A percentile compares a stretch with the other conserved stretches of the same genome.
phyloP scores from a whole-genome alignment of 2,329 filamentous ascomycete species.

The Aspergillus quadricinctus region DNA sequence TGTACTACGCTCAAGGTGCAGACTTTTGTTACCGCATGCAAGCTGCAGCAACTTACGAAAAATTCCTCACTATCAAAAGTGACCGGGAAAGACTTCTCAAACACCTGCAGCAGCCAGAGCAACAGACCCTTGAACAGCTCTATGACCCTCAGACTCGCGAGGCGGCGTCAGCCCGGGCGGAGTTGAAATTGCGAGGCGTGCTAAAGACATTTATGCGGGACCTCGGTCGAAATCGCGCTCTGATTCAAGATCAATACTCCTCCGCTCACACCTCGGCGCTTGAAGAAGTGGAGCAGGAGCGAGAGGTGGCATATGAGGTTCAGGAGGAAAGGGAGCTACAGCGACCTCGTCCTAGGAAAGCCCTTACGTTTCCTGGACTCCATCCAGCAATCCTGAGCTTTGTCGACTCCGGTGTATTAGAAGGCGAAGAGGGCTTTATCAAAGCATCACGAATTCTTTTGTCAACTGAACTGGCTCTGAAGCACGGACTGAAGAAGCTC shows the following conservation, averaged over 20 bases:
- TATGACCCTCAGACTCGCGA: slow-evolving; percentile 44
- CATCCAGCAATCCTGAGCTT: slow-evolving; percentile 40
- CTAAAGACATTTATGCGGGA: slow-evolving; percentile 30
- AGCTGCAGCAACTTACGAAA: slow-evolving; percentile 41
- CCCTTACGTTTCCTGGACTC: slow-evolving; percentile 44
- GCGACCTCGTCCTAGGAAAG: slow-evolving; percentile 38
- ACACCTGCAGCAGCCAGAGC: slow-evolving; percentile 50
- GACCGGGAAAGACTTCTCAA: slow-evolving; percentile 42
- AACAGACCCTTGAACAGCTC: slow-evolving; percentile 54
- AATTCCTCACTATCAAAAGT: slow-evolving; percentile 35
- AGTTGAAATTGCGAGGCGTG: slow-evolving; percentile 21
- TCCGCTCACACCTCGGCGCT: slow-evolving; percentile 49
- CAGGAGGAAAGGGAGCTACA: slow-evolving; percentile 55
- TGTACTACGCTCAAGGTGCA: slow-evolving; percentile 57
- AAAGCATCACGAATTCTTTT: slow-evolving; percentile 7
- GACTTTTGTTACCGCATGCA: slow-evolving; percentile 58
- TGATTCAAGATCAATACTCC: slow-evolving; percentile 43
- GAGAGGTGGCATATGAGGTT: slow-evolving; percentile 57
- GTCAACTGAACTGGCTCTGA: slow-evolving; percentile 4
- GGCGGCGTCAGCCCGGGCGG: neutral
- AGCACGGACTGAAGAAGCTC: slow-evolving; percentile 3
- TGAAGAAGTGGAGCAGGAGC: slow-evolving; percentile 56
- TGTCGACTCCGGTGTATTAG: neutral
- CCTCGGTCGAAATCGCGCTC: slow-evolving; percentile 28
- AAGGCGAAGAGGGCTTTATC: neutral